Percentiles rank a stretch among this genome's conserved stretches.
phyloP scores from a whole-genome alignment of 164 flowering plant species.

The Vitis rupestris region DNA sequence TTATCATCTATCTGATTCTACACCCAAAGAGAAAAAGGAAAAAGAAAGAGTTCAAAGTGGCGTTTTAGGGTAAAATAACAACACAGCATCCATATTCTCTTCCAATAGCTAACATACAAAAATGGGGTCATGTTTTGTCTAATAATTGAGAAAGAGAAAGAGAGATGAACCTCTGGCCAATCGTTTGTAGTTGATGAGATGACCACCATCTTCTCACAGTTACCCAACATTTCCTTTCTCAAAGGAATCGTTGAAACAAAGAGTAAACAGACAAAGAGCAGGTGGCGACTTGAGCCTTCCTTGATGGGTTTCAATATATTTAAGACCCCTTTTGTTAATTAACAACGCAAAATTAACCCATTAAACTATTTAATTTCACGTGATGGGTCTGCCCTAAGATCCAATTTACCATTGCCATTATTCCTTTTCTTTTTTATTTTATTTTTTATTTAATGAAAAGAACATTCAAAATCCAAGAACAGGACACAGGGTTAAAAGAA shows the following conservation, averaged over 20 bases:
- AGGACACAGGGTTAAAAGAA: constrained; percentile 29
- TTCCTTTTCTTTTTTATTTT: neutral
- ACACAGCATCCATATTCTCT: constrained; percentile 28
- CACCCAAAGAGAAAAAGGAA: constrained; percentile 4
- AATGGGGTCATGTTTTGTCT: constrained; percentile 40
- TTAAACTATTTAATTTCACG: constrained; percentile 23
- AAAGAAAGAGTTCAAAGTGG: constrained; percentile 5
- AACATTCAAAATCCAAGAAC: constrained; percentile 30
- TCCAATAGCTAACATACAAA: constrained; percentile 60
- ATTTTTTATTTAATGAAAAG: neutral
- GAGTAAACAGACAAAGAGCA: constrained; percentile 43
- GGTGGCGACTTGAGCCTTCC: constrained; percentile 36
- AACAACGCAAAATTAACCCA: too few species aligned
- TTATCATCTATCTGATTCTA: constrained; percentile 35
- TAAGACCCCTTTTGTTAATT: neutral
- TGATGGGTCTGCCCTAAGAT: constrained; percentile 22
- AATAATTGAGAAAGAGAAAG: constrained; percentile 36
- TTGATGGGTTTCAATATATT: constrained; percentile 16
- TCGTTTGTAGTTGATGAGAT: constrained; percentile 39
- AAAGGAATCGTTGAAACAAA: constrained; percentile 32
- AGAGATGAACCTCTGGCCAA: constrained; percentile 45
- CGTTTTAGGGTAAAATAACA: constrained; percentile 17
- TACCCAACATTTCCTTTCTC: constrained; percentile 28
- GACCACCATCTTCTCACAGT: constrained; percentile 42
- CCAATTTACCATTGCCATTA: neutral